A percentile compares a stretch with the other conserved stretches of the same genome.
These are phyloP conservation scores for Litsea cubeba DNA, from an alignment of 164 flowering plant genomes.

Conservation along the genomic window DNA sequence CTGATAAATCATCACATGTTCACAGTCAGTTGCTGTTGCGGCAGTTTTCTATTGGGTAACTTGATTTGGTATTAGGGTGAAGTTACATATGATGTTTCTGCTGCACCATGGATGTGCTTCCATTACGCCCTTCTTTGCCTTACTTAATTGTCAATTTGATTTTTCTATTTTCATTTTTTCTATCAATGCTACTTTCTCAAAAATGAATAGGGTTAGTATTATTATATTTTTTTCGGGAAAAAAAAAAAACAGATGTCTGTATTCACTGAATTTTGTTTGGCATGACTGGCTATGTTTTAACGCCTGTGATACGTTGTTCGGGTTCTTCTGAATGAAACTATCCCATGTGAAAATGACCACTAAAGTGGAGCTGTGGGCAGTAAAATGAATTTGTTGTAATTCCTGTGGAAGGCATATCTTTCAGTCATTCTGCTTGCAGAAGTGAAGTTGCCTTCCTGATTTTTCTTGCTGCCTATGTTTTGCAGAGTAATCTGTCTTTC, in stretches of 20 bases:
- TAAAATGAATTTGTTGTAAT: background rate
- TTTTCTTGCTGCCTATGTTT: background rate
- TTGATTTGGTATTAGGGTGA: background rate
- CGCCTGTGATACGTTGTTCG: background rate
- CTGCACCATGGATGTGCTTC: background rate
- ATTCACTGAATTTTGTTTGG: background rate
- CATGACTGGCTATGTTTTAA: background rate
- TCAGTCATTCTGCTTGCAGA: slow-evolving; percentile 1
- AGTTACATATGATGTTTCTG: background rate
- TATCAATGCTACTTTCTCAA: background rate
- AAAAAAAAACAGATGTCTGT: background rate
- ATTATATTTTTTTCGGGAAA: background rate
- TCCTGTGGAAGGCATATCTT: slow-evolving; percentile 2
- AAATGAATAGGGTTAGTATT: background rate
- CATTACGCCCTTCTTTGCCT: background rate
- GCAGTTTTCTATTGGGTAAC: background rate
- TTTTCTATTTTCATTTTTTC: background rate
- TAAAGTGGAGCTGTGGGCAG: background rate
- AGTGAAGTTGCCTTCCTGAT: slow-evolving; percentile 1
- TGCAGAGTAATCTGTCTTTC: slow-evolving; percentile 6
- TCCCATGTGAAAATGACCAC: background rate
- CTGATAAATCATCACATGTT: background rate
- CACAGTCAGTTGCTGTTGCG: background rate
- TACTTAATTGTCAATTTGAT: background rate
- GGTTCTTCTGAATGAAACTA: background rate